Evolutionary conservation across 129 eudicot species (phyloP).

Genomic region (Helichrysum umbraculigerum): DNA sequence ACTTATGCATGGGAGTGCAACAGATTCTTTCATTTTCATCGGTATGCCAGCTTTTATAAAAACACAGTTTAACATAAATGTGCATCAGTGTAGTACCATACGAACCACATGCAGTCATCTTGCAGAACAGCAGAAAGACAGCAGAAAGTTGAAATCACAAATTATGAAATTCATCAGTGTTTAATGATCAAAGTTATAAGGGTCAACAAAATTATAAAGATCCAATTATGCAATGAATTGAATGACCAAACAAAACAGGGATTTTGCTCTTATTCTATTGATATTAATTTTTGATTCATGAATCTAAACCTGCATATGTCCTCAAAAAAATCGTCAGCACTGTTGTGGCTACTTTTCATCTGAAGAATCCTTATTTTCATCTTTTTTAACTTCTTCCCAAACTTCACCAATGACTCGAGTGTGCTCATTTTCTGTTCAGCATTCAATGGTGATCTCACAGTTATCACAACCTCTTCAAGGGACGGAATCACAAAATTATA

Average conservation of each 20-base stretch:
- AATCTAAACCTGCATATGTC: constrained; percentile 72
- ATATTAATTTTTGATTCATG: constrained; percentile 56
- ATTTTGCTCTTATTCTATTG: constrained; percentile 54
- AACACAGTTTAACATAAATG: too few species aligned
- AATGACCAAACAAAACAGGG: not conserved
- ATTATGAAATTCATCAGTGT: not conserved
- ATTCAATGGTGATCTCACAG: constrained; percentile 76
- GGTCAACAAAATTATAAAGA: constrained; percentile 14
- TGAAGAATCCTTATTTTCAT: constrained; percentile 78
- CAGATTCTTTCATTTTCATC: too few species aligned
- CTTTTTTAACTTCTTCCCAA: constrained; percentile 61
- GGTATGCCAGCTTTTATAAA: too few species aligned
- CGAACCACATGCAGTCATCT: not conserved
- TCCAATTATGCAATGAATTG: constrained; percentile 22
- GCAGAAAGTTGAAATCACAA: not conserved
- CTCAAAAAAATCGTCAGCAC: constrained; percentile 84
- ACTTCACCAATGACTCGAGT: constrained; percentile 63
- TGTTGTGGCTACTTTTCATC: constrained; percentile 88
- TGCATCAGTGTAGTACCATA: too few species aligned
- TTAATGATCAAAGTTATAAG: not conserved
- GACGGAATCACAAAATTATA: constrained; percentile 60
- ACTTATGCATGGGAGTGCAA: too few species aligned
- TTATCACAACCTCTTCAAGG: constrained; percentile 66
- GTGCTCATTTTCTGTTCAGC: constrained; percentile 94
- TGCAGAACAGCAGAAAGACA: not conserved